phyloP scores from a whole-genome alignment of 208 protist genomes.

The Porcisia deanei region DNA sequence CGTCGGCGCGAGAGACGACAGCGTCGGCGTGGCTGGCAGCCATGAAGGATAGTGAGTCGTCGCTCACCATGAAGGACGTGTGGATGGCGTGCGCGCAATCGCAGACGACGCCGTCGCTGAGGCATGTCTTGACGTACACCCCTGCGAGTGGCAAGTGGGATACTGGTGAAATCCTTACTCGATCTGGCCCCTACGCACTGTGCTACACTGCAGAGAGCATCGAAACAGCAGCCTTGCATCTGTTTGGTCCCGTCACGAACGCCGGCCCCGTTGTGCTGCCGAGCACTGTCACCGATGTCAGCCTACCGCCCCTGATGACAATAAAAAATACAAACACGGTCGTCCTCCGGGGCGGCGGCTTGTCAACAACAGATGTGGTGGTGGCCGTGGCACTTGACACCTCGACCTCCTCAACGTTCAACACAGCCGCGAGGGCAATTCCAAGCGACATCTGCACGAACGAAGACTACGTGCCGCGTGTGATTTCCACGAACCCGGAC shows the following conservation, averaged over 20 bases:
- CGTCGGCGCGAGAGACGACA: conserved; percentile 21
- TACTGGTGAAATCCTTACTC: conserved; percentile 12
- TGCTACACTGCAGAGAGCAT: conserved; percentile 46
- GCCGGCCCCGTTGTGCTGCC: conserved; percentile 61
- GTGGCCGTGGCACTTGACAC: conserved; percentile 58
- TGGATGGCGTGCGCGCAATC: conserved; percentile 39
- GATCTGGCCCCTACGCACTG: conserved; percentile 53
- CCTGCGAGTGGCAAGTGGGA: conserved; percentile 26
- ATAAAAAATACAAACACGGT: conserved; percentile 31
- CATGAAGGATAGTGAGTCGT: conserved; percentile 7
- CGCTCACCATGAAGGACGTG: conserved; percentile 43
- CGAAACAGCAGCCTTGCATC: conserved; percentile 20
- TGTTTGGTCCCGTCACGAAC: conserved; percentile 54
- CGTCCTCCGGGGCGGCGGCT: conserved; percentile 62
- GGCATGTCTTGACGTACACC: conserved; percentile 39
- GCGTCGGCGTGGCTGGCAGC: conserved; percentile 46
- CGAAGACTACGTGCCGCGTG: conserved; percentile 52
- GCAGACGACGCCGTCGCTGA: conserved; percentile 2
- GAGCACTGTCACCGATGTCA: conserved; percentile 45
- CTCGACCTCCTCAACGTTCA: not conserved
- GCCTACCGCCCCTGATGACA: conserved; percentile 22
- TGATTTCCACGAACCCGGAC: conserved; percentile 25
- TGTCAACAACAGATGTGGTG: conserved; percentile 59
- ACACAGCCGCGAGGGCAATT: conserved; percentile 9
- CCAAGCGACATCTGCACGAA: conserved; percentile 82